Evolutionary conservation across 2,329 filamentous ascomycete species (phyloP), one percentile per base, ranked within the genome.

Genomic region (Aspergillus ruber): DNA sequence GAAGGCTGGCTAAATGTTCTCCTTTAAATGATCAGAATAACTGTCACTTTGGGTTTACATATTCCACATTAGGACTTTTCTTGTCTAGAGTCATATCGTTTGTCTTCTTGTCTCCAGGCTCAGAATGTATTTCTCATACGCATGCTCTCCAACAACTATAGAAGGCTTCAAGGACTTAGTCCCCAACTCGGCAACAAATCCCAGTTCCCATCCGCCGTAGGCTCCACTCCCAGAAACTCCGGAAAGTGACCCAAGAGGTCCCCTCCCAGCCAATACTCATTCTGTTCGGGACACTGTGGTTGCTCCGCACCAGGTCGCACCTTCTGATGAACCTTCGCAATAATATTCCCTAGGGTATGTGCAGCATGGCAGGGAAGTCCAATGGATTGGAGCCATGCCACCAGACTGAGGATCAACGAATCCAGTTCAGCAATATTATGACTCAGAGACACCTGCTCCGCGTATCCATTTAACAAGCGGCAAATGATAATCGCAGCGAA

Each of bases 291-390:
- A 8, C 38, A 29, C 15, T 53, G 45, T 3, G 40, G 13, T n/a
- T 42, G 18, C 33, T 57, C 50, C 18, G 53, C 50, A 1, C 46
- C 42, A 21, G 65, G 68, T 2, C 67, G 65, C 12, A 71, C 46
- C 40, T 68, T 71, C 45, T 56, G 54, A 27, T 61, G 56, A 2
- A 61, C 53, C 20, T 53, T 58, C 0, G 62, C 57, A 4, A 73
- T 65, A 8, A 72, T 64, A 49, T 66, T 59, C 3, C 68, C 70
- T 23, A 73, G 58, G 1, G 65, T 69, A 53, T 71, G 61, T 3
- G 68, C 70, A 6, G 65, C 68, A 49, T 74, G 71, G 29, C 68
- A 72, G 5, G 69, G 66, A 3, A 71, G 55, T 2, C 70, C 71
- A 40, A 73, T 70, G 0, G 62, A 65, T 33, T 66, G 64, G 7